Evolutionary conservation across 805 yeast species (phyloP), one percentile per base, ranked within the genome.

Genomic region (Ogataea haglerorum): DNA sequence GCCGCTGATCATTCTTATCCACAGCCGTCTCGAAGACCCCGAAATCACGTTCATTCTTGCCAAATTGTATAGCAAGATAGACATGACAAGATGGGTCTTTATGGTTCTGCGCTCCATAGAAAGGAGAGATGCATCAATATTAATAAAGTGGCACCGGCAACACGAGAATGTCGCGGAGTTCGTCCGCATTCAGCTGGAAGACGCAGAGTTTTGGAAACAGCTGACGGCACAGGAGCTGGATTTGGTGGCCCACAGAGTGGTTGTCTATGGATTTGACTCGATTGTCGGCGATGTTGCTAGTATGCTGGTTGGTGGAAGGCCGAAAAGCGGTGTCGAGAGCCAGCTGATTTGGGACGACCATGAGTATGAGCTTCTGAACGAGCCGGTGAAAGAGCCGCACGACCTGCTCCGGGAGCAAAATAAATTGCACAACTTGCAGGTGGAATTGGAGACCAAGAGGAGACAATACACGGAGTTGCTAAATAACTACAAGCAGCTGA

Each of bases 401-500:
- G 37, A 36, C n/a, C 28, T 36, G 34, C 18, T 27, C 6, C 36
- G 40, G 18, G 51, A 48, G 28, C 45, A 42, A 16, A 23, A 26
- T 15, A 53, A 52, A 14, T 26, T 23, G 8, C 36, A 43, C 14
- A 46, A 30, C 12, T 35, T 53, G 17, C 34, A 31, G 9, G 38
- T 38, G 26, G 57, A 54, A 29, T 36, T 47, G 18, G 36, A 34
- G 17, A 23, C 30, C 10, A 54, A 53, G 39, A 51, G 37, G 9
- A 26, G 22, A 2, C 48, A 39, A 22, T 61, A 61, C 37, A 52
- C 49, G 10, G 62, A 62, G 21, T 46, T 62, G n/a, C 42, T 57
- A 15, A 52, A 54, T 34, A 62, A 58, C 38, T 60, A 60, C 42
- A 57, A 60, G 34, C 65, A 62, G 43, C 35, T 61, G 36, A 61